Evolutionary conservation across 805 yeast species (phyloP).

Genomic region (Candida cerambycidarum): DNA sequence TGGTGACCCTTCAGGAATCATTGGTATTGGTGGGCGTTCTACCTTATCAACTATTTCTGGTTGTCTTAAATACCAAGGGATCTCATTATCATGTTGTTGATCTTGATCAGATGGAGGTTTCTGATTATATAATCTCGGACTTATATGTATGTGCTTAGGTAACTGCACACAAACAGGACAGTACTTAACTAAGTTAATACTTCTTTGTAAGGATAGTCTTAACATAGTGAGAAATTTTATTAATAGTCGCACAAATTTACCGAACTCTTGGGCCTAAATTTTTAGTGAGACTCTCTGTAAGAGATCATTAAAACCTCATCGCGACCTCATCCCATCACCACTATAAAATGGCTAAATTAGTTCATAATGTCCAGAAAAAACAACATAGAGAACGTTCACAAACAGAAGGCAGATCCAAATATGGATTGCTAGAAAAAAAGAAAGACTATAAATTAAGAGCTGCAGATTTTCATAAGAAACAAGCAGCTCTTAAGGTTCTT

Average conservation of each 20-base stretch:
- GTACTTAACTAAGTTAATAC: no score
- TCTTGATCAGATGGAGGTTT: no score
- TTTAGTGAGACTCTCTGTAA: no score
- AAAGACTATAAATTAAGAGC: constrained; percentile 51
- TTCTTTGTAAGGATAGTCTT: no score
- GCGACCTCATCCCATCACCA: constrained; percentile 3
- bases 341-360: constrained; percentile 64
- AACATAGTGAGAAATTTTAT: no score
- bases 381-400: constrained; percentile 96
- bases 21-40: constrained; percentile 41
- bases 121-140: no score
- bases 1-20: constrained; percentile 62
- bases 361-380: constrained; percentile 90
- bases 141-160: no score
- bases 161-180: no score
- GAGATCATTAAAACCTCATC: no score
- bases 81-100: not conserved
- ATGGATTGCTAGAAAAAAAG: constrained; percentile 91
- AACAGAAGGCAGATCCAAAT: constrained; percentile 65
- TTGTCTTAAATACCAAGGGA: constrained; percentile 66
- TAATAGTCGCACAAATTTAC: no score
- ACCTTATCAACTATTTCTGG: constrained; percentile 13
- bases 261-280: no score
- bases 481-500: constrained; percentile 66
- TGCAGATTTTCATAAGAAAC: constrained; percentile 56